Evolutionary conservation across 1,139 yeast genomes (phyloP).

Genomic region (Torulaspora globosa): DNA sequence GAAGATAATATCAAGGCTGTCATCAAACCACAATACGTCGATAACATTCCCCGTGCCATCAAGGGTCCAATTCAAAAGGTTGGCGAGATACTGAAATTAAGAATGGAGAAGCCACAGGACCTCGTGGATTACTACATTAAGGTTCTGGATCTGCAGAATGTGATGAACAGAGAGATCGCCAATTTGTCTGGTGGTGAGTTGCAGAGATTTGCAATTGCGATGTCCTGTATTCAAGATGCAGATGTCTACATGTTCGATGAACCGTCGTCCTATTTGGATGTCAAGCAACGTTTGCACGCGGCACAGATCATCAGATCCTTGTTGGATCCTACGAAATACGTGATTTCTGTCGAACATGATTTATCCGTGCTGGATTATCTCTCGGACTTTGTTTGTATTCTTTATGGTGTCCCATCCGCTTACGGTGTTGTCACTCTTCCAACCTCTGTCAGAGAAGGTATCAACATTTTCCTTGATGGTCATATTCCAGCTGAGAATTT

Average conservation of each 20-base stretch:
- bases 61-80: slow-evolving; percentile 87
- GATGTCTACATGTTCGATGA: slow-evolving; percentile 98
- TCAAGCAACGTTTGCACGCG: slow-evolving; percentile 96
- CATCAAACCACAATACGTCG: slow-evolving; percentile 97
- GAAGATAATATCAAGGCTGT: slow-evolving; percentile 93
- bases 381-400: slow-evolving; percentile 92
- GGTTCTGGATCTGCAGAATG: slow-evolving; percentile 66
- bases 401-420: slow-evolving; percentile 96
- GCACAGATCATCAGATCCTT: slow-evolving; percentile 89
- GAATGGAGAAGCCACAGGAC: slow-evolving; percentile 61
- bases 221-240: slow-evolving; percentile 93
- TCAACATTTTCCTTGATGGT: slow-evolving; percentile 95
- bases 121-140: slow-evolving; percentile 59
- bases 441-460: slow-evolving; percentile 95
- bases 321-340: slow-evolving; percentile 68
- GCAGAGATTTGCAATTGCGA: slow-evolving; percentile 96
- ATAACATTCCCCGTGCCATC: slow-evolving; percentile 92
- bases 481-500: slow-evolving; percentile 94
- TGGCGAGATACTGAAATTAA: slow-evolving; percentile 72
- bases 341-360: slow-evolving; percentile 97
- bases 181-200: slow-evolving; percentile 97
- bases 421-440: slow-evolving; percentile 98
- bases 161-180: slow-evolving; percentile 78
- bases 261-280: slow-evolving; percentile 97
- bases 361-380: slow-evolving; percentile 92